These are phyloP conservation scores for Candida suzukii DNA, from an alignment of 805 yeast genomes.

Conservation along the genomic window DNA sequence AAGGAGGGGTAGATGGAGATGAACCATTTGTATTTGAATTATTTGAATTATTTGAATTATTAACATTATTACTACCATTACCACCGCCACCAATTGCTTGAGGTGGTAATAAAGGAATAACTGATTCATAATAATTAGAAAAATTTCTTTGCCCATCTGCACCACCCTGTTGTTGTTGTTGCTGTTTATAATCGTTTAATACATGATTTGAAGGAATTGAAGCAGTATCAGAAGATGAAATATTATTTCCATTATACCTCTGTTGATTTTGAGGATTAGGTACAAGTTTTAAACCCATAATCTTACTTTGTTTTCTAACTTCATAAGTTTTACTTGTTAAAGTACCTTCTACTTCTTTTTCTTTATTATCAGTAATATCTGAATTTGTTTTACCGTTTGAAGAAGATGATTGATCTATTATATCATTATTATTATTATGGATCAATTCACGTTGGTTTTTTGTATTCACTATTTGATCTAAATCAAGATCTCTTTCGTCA, in stretches of 20 bases:
- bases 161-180: too few relatives aligned
- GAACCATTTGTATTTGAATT: too few relatives aligned
- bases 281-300: conserved; percentile 17
- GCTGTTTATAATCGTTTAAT: not conserved
- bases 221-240: not conserved
- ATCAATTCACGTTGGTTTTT: too few relatives aligned
- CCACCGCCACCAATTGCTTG: not conserved
- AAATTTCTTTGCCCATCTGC: not conserved
- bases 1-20: not conserved
- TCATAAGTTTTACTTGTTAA: conserved; percentile 8
- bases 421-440: too few relatives aligned
- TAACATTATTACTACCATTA: too few relatives aligned
- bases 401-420: not conserved
- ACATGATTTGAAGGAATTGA: not conserved
- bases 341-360: conserved; percentile 3
- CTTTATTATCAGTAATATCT: not conserved
- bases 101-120: conserved; percentile 24
- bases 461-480: conserved; percentile 21
- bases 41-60: not conserved
- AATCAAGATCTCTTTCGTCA: conserved; percentile 29
- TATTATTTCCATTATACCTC: not conserved
- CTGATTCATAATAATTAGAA: conserved; percentile 22
- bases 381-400: not conserved
- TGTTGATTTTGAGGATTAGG: not conserved
- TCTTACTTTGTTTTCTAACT: conserved; percentile 16